Base-by-base conservation (phyloP, 2,329 filamentous ascomycete species). In the Aspergillus ochraceoroseus region DNA sequence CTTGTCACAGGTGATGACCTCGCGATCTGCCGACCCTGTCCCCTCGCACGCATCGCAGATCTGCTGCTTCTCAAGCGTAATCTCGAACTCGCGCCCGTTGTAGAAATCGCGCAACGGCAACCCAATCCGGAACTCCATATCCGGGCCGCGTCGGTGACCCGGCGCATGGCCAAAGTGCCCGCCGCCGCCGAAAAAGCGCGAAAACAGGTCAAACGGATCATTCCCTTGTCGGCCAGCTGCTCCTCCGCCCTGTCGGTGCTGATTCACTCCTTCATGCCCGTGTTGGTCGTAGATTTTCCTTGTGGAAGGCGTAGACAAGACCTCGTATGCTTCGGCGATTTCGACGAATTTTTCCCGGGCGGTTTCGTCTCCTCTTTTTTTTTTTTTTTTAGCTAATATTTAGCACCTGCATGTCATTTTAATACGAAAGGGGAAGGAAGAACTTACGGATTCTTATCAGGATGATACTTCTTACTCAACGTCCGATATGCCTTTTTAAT, bases 151-250 rank as follows among this genome's bases (percentile, higher is more conserved):
- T 19, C 88, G 82, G 63, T 92, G 83, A 23, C 82, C 83, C 4
- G 75, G 71, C 33, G 81, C 79, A 54, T 83, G 70, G 11, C 84
- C 83, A 49, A 86, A 94, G 66, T 92, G 87, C 7, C 88, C 88
- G 25, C 79, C 83, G 14, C 90, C 90, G 48, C 92, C 92, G 61
- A 98, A 98, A 77, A 98, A 96, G 53, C 87, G 84, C 39, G 82
- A 88, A 74, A 98, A 98, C 28, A 98, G 73, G 65, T 98, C 92
- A 62, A 96, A 96, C 13, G 92, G 89, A 61, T 98, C 89, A 62
- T 90, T 83, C 44, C 78, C 68, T 4, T 63, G 59, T 19, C 71
- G 69, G 6, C 69, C 71, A 29, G 74, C 75, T 7, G 76, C 75
- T 34, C n/a, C n/a, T n/a, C 79, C 78, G 31, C 86, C 83, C 56